Conservation (phyloP, 495 filamentous ascomycete genomes). For the Aspergillus bertholletiae region DNA sequence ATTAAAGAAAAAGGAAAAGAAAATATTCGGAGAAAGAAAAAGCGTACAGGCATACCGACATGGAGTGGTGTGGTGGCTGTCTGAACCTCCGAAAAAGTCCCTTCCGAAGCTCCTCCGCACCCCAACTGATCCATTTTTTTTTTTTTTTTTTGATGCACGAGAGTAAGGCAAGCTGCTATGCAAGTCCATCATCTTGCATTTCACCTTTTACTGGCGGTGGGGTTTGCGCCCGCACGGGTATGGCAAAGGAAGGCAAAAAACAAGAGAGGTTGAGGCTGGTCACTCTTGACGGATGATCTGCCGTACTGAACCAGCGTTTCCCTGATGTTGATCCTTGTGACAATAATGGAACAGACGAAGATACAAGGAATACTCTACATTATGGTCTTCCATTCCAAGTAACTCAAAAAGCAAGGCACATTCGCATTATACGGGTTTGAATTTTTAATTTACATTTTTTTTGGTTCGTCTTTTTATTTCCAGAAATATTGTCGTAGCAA, state of each 20-base stretch:
- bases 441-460: not conserved
- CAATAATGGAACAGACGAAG: conserved; percentile 2
- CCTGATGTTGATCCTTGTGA: conserved; percentile 10
- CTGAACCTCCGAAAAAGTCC: not conserved
- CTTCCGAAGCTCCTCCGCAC: not conserved
- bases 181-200: conserved; percentile 3
- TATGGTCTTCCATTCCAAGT: not conserved
- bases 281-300: conserved; percentile 16
- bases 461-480: not conserved
- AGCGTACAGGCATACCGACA: not conserved
- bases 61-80: not conserved
- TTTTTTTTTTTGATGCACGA: conserved; percentile 5
- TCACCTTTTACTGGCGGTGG: conserved; percentile 2
- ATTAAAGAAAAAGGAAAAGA: no score
- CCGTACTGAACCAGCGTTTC: conserved; percentile 13
- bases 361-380: not conserved
- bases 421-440: not conserved
- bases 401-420: not conserved
- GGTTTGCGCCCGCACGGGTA: not conserved
- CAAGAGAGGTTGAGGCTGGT: conserved; percentile 15
- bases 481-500: not conserved
- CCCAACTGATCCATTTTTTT: not conserved
- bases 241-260: not conserved
- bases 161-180: conserved; percentile 5
- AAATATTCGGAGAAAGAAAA: not conserved